Conservation (phyloP, 371 early-diverging fungal species). For the Apophysomyces ossiformis region DNA sequence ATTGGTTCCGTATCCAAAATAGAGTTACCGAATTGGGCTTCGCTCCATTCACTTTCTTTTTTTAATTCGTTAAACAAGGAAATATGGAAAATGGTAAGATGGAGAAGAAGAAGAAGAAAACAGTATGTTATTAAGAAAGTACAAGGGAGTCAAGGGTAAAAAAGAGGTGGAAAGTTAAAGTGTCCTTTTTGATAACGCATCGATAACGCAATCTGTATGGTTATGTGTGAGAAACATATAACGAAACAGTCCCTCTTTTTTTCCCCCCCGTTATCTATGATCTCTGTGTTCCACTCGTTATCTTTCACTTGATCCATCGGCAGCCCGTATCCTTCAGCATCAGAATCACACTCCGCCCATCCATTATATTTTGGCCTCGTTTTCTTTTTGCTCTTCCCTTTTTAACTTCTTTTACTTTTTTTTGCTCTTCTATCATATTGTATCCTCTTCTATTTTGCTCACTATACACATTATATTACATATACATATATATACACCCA, state of each 20-base stretch:
- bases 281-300: constrained; percentile 7
- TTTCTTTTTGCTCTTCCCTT: constrained; percentile 8
- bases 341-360: constrained; percentile 1
- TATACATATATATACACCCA: background rate
- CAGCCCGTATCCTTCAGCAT: background rate
- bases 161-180: too few relatives aligned
- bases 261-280: background rate
- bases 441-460: too few relatives aligned
- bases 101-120: background rate
- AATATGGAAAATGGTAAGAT: background rate
- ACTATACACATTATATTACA: too few relatives aligned
- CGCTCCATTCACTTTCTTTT: background rate
- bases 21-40: background rate
- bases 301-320: constrained; percentile 8
- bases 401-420: background rate
- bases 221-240: background rate
- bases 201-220: too few relatives aligned
- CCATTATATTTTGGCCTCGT: constrained; percentile 12
- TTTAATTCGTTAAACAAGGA: too few relatives aligned
- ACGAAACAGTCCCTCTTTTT: background rate
- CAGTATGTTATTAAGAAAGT: too few relatives aligned
- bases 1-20: constrained; percentile 1
- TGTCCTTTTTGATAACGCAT: too few relatives aligned
- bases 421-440: background rate
- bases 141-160: too few relatives aligned